Evolutionary conservation across 805 yeast genomes (phyloP).

Genomic region (Candida jianshihensis): DNA sequence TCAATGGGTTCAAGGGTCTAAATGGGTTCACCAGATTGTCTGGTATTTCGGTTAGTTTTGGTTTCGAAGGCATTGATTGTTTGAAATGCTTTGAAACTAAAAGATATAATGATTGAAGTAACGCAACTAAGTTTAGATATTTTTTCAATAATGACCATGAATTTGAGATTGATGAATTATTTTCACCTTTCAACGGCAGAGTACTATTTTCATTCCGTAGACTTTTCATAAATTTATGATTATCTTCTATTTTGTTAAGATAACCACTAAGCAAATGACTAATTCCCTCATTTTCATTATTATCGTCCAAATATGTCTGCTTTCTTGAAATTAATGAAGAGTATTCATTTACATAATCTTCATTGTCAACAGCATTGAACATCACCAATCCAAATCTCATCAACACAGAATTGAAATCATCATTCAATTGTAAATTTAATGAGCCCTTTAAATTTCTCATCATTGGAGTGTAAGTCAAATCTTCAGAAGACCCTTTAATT

Average conservation of each 20-base stretch:
- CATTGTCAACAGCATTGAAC: constrained; percentile 59
- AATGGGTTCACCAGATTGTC: background rate
- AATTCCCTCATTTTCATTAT: constrained; percentile 2
- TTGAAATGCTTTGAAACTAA: constrained; percentile 6
- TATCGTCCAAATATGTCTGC: constrained; percentile 47
- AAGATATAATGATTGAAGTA: constrained; percentile 4
- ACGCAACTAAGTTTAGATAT: constrained; percentile 7
- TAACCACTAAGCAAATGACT: constrained; percentile 16
- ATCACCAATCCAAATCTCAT: constrained; percentile 56
- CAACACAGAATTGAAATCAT: constrained; percentile 61
- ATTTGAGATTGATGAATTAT: background rate
- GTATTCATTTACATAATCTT: constrained; percentile 57
- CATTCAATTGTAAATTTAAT: constrained; percentile 33
- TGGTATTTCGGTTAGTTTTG: too few relatives aligned
- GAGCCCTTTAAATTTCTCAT: constrained; percentile 32
- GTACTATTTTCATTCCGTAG: background rate
- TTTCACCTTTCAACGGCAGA: too few relatives aligned
- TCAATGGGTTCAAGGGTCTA: too few relatives aligned
- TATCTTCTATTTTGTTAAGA: constrained; percentile 19
- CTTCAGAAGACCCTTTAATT: constrained; percentile 38
- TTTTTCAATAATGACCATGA: constrained; percentile 11
- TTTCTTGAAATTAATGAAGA: constrained; percentile 40
- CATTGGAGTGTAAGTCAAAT: constrained; percentile 28
- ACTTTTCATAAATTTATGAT: constrained; percentile 12
- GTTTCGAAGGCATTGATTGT: constrained; percentile 3